Evolutionary conservation across 1,284 basidiomycete species (phyloP).

Genomic region (Microbotryomycetes sp.): DNA sequence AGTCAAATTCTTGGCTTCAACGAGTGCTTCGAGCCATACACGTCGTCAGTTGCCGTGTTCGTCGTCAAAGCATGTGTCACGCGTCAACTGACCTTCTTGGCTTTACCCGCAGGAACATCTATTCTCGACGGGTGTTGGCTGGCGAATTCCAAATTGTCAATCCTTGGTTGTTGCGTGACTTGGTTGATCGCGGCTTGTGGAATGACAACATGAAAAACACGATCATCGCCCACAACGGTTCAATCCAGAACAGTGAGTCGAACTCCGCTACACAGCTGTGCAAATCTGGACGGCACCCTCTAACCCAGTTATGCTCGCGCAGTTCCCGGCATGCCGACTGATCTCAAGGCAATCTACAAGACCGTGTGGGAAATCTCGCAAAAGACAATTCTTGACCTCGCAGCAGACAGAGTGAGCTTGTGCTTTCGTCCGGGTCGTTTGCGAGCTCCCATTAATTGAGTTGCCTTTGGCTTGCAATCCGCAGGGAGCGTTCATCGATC

Average conservation of each 20-base stretch:
- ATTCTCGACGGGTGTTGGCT: constrained; percentile 96
- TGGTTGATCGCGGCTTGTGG: constrained; percentile 94
- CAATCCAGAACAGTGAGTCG: constrained; percentile 71
- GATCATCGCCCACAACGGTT: constrained; percentile 96
- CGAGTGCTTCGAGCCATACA: constrained; percentile 97
- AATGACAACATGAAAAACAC: constrained; percentile 99
- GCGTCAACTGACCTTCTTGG: neutral
- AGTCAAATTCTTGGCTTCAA: constrained; percentile 98
- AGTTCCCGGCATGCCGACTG: constrained; percentile 65
- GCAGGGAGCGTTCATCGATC: constrained; percentile 89
- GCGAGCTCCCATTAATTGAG: no score
- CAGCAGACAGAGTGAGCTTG: constrained; percentile 83
- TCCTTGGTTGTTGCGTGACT: constrained; percentile 94
- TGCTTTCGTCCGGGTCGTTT: no score
- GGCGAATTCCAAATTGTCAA: constrained; percentile 99
- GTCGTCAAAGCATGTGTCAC: neutral
- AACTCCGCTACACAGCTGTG: neutral
- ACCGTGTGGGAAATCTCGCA: constrained; percentile 99
- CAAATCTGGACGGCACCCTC: neutral
- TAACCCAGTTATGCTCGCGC: neutral
- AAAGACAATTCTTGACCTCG: constrained; percentile 96
- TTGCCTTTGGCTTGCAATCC: neutral
- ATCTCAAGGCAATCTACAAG: constrained; percentile 95
- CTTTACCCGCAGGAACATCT: constrained; percentile 71
- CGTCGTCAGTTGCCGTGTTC: constrained; percentile 53